A percentile compares a stretch with the other conserved stretches of the same genome.
These are phyloP conservation scores for Nymphaea thermarum DNA, from an alignment of 164 flowering plant species.

Conservation along the genomic window DNA sequence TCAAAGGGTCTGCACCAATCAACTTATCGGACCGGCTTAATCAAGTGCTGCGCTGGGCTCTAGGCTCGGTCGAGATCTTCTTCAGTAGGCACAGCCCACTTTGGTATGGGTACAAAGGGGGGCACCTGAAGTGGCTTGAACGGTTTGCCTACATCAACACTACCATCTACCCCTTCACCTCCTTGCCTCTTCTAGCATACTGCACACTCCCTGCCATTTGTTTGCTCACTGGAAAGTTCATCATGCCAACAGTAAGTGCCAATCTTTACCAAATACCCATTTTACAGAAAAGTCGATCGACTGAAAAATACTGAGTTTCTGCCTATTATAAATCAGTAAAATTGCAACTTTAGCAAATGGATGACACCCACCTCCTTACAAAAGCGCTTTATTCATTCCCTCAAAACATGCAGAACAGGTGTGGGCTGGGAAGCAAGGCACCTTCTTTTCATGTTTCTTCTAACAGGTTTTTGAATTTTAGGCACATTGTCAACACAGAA, in stretches of 20 bases:
- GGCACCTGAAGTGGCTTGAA: conserved; percentile 80
- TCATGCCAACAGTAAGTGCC: conserved; percentile 73
- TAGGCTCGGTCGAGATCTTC: conserved; percentile 91
- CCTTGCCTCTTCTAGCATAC: conserved; percentile 76
- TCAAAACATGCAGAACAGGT: too few species aligned
- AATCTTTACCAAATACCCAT: not conserved
- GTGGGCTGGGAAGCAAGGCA: too few species aligned
- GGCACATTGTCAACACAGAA: too few species aligned
- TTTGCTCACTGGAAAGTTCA: conserved; percentile 87
- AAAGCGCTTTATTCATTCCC: too few species aligned
- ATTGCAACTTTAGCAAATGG: too few species aligned
- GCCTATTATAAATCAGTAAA: too few species aligned
- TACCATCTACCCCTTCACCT: conserved; percentile 85
- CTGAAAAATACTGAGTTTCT: too few species aligned
- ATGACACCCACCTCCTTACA: too few species aligned
- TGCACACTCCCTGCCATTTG: conserved; percentile 86
- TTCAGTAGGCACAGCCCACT: conserved; percentile 80
- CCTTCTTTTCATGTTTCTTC: too few species aligned
- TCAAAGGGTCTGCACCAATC: conserved; percentile 89
- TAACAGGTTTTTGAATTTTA: too few species aligned
- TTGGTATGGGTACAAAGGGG: conserved; percentile 76
- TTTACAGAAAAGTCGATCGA: too few species aligned
- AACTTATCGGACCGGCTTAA: conserved; percentile 84
- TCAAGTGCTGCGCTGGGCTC: conserved; percentile 95
- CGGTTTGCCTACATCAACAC: conserved; percentile 77